Base-by-base conservation (phyloP, 148 eudicot genomes). In the Rhododendron williamsianum region DNA sequence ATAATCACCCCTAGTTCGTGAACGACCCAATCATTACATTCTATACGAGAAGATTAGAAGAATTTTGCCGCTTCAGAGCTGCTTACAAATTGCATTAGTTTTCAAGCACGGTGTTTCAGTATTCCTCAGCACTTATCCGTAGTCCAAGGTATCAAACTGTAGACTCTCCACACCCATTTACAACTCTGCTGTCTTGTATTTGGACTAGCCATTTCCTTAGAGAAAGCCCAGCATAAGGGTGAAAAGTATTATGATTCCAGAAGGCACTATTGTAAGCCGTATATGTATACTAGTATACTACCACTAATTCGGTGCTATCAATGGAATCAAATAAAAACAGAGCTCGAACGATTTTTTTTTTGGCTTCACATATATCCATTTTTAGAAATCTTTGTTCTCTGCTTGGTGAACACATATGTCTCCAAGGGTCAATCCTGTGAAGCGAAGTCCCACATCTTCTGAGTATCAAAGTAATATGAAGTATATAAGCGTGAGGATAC, bases 21-120 rank as follows among this genome's bases (percentile, higher is more conserved):
- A 90, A 80, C 91, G 81, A 71, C 90, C 88, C 93, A 18, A 1
- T 67, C 52, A 84, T 65, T 51, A 85, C 86, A 49, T 89, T 88
- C 71, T 87, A 60, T 77, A 33, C 60, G 0, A 81, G 71, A 78
- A n/a, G 30, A 46, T 21, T 23, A 46, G 54, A 43, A 78, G 15
- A 38, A 45, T 45, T 43, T 54, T 46, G 35, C 56, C 51, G 3
- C 54, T 45, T 46, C 81, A 46, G 46, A 43, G 81, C 56, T 78
- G 52, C 46, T 38, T 74, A 18, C 46, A 74, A 74, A 16, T 73
- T 74, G 78, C n/a, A 15, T 0, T 7, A 35, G 46, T 35, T 74
- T 2, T 18, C 78, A 6, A 74, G 9, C 25, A 36, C 12, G n/a
- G 78, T 33, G 21, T 38, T 18, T 38, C n/a, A 35, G 46, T 74